Evolutionary conservation across 208 protist genomes (phyloP).

Genomic region (Vickermania ingenoplastis): DNA sequence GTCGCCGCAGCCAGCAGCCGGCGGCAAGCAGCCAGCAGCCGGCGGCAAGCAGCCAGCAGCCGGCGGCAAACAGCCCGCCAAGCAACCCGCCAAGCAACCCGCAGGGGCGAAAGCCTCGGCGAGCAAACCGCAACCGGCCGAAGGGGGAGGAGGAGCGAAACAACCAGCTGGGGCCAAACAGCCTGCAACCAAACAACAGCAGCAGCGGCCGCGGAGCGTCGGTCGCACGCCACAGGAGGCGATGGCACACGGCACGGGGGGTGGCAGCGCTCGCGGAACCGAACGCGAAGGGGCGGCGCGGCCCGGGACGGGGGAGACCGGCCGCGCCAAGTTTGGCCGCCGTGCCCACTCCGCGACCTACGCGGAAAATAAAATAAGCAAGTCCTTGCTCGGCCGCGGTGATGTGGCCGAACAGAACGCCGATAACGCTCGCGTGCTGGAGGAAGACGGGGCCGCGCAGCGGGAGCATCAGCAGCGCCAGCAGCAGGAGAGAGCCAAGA

Average conservation of each 20-base stretch:
- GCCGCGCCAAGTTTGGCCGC: neutral
- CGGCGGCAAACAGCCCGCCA: too few relatives aligned
- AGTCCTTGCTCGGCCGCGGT: neutral
- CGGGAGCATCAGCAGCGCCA: constrained; percentile 18
- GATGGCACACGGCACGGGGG: neutral
- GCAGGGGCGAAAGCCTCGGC: too few relatives aligned
- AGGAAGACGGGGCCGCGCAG: constrained; percentile 14
- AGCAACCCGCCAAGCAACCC: too few relatives aligned
- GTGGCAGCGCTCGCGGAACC: neutral
- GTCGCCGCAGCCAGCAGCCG: too few relatives aligned
- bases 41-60: too few relatives aligned
- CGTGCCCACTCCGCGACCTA: neutral
- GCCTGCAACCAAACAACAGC: neutral
- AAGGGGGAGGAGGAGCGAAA: too few relatives aligned
- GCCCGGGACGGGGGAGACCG: neutral
- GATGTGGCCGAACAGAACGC: neutral
- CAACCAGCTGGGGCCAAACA: too few relatives aligned
- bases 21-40: too few relatives aligned
- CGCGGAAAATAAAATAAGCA: constrained; percentile 12
- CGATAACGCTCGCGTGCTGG: neutral
- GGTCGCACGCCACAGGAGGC: neutral
- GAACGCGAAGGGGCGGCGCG: neutral
- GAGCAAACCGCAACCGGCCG: too few relatives aligned
- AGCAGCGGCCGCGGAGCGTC: neutral
- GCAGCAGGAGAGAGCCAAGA: constrained; percentile 31